A percentile compares a stretch with the other conserved stretches of the same genome.
Evolutionary conservation across 768 basidiomycete genomes (phyloP).

Genomic region (Suillus tomentosus): DNA sequence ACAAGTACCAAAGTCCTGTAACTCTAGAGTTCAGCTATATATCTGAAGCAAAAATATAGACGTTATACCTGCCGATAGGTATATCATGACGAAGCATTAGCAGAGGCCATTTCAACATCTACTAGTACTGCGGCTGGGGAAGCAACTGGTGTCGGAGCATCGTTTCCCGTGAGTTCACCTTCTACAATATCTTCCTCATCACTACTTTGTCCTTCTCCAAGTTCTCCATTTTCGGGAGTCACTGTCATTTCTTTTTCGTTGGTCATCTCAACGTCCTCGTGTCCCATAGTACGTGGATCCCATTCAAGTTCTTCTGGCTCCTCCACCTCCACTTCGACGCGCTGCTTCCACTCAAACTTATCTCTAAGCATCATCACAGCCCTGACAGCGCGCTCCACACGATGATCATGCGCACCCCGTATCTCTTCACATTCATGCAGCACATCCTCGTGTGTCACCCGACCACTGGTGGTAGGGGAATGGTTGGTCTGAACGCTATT

Average conservation of each 20-base stretch:
- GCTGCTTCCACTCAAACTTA: slow-evolving; percentile 79
- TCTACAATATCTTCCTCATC: slow-evolving; percentile 42
- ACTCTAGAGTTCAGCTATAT: background rate
- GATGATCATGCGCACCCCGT: slow-evolving; percentile 67
- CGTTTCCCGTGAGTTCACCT: slow-evolving; percentile 34
- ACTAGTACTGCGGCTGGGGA: slow-evolving; percentile 16
- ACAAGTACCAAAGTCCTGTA: background rate
- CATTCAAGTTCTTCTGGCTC: slow-evolving; percentile 79
- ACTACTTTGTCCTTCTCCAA: slow-evolving; percentile 35
- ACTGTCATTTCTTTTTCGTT: slow-evolving; percentile 18
- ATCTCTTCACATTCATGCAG: slow-evolving; percentile 67
- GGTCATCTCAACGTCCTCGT: slow-evolving; percentile 15
- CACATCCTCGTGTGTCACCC: slow-evolving; percentile 55
- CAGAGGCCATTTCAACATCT: slow-evolving; percentile 26
- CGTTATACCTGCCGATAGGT: slow-evolving; percentile 8
- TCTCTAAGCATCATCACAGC: slow-evolving; percentile 79
- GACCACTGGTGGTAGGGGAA: slow-evolving; percentile 26
- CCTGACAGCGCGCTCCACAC: slow-evolving; percentile 76
- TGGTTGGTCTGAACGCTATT: slow-evolving; percentile 47
- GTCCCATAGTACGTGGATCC: slow-evolving; percentile 51
- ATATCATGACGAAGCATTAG: slow-evolving; percentile 12
- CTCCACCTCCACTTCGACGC: slow-evolving; percentile 78
- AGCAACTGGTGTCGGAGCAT: slow-evolving; percentile 27
- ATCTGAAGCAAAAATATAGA: background rate
- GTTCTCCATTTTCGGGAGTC: slow-evolving; percentile 25